A percentile compares a stretch with the other conserved stretches of the same genome.
Evolutionary conservation across 768 basidiomycete species (phyloP).

Genomic region (Leccinum rimulosum): DNA sequence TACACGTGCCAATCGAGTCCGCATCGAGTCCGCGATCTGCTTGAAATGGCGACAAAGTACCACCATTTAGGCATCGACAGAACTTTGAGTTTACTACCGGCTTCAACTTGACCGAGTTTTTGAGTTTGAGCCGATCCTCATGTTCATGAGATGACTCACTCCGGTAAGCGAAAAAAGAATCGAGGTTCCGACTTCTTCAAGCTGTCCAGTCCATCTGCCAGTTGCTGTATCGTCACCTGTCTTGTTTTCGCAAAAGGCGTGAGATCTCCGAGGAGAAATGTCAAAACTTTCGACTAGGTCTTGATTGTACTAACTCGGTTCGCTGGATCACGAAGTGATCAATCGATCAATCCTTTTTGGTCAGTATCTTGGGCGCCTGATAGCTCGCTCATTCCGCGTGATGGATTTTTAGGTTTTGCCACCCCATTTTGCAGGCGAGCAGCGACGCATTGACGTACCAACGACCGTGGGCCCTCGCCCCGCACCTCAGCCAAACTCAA

Average conservation of each 20-base stretch:
- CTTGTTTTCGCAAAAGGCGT: neutral
- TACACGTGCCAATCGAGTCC: neutral
- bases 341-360: no score
- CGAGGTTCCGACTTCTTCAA: neutral
- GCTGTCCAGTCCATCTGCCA: no score
- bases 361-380: neutral
- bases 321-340: no score
- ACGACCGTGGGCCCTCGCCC: no score
- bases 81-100: neutral
- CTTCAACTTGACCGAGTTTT: neutral
- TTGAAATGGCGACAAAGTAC: neutral
- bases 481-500: no score
- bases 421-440: neutral
- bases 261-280: neutral
- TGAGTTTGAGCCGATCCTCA: neutral
- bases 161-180: neutral
- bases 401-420: neutral
- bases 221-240: neutral
- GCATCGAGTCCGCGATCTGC: neutral
- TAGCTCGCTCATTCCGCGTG: neutral
- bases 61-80: neutral
- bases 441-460: neutral
- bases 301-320: no score
- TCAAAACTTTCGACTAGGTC: neutral
- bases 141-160: neutral